phyloP scores from a whole-genome alignment of 2,329 filamentous ascomycete species.

The Arthrobotrys conoides region DNA sequence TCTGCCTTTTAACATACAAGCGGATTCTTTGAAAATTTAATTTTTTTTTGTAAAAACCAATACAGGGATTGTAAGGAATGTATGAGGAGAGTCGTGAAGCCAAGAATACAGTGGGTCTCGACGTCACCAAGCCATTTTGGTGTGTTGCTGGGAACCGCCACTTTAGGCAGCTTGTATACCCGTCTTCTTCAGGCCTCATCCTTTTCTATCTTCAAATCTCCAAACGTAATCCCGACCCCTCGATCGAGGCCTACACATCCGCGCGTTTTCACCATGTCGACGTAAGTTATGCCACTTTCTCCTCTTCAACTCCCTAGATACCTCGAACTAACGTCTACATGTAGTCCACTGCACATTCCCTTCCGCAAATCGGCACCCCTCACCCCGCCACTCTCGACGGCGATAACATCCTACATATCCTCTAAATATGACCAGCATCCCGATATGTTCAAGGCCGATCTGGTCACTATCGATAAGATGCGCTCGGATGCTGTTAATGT shows the following conservation, averaged over 20 bases:
- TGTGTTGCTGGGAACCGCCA: conserved; percentile 16
- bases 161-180: conserved; percentile 41
- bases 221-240: background rate
- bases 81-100: background rate
- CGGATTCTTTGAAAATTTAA: background rate
- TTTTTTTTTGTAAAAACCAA: background rate
- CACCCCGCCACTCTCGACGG: conserved; percentile 76
- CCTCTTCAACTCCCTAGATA: background rate
- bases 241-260: background rate
- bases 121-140: conserved; percentile 32
- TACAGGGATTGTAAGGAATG: background rate
- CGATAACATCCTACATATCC: conserved; percentile 95
- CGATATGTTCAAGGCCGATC: conserved; percentile 93
- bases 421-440: conserved; percentile 99
- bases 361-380: conserved; percentile 88
- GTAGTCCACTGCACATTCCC: conserved; percentile 77
- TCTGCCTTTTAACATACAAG: background rate
- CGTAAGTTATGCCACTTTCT: conserved; percentile 23
- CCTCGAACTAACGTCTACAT: conserved; percentile 7
- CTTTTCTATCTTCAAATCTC: conserved; percentile 11
- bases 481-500: conserved; percentile 89
- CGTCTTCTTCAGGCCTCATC: background rate
- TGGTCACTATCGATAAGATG: conserved; percentile 86
- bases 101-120: conserved; percentile 17
- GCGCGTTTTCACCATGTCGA: conserved; percentile 43